A percentile compares a stretch with the other conserved stretches of the same genome.
These are phyloP conservation scores for Linderniella brevidens DNA, from an alignment of 257 asterid species.

Conservation along the genomic window DNA sequence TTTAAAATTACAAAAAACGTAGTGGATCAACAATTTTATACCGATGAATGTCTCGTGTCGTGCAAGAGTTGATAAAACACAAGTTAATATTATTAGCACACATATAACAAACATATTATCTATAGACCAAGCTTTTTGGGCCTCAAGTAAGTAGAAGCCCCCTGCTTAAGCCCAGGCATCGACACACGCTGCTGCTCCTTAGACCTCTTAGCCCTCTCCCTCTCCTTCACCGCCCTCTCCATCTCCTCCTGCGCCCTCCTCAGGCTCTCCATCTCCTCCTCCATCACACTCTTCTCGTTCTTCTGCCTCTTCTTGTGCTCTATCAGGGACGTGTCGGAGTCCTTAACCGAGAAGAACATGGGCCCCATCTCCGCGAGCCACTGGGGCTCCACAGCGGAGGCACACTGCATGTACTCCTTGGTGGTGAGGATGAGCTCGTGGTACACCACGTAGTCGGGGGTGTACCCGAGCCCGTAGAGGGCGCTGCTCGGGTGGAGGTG, in stretches of 20 bases:
- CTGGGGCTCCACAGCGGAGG: slow-evolving; percentile 79
- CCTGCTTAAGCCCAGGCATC: slow-evolving; percentile 65
- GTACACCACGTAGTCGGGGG: slow-evolving; percentile 89
- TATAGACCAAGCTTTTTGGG: slow-evolving; percentile 69
- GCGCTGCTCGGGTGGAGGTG: slow-evolving; percentile 96
- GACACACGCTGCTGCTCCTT: slow-evolving; percentile 57
- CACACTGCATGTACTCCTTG: slow-evolving; percentile 93
- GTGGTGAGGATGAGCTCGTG: slow-evolving; percentile 74
- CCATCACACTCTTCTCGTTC: slow-evolving; percentile 88
- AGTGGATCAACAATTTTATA: too few relatives aligned
- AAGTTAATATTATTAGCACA: too few relatives aligned
- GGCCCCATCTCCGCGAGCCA: slow-evolving; percentile 97
- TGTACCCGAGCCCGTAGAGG: slow-evolving; percentile 68
- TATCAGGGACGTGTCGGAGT: slow-evolving; percentile 64
- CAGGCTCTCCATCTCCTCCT: slow-evolving; percentile 88
- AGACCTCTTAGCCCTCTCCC: slow-evolving; percentile 49
- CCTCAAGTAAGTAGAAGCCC: slow-evolving; percentile 55
- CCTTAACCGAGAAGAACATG: slow-evolving; percentile 92
- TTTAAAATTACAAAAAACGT: too few relatives aligned
- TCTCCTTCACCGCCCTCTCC: slow-evolving; percentile 30
- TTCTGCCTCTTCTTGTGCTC: slow-evolving; percentile 85
- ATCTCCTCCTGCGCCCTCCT: slow-evolving; percentile 39
- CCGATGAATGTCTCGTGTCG: too few relatives aligned
- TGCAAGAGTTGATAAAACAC: too few relatives aligned
- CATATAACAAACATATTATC: not conserved